phyloP scores from a whole-genome alignment of 345 rosid species.

The Eucalyptus regnans region DNA sequence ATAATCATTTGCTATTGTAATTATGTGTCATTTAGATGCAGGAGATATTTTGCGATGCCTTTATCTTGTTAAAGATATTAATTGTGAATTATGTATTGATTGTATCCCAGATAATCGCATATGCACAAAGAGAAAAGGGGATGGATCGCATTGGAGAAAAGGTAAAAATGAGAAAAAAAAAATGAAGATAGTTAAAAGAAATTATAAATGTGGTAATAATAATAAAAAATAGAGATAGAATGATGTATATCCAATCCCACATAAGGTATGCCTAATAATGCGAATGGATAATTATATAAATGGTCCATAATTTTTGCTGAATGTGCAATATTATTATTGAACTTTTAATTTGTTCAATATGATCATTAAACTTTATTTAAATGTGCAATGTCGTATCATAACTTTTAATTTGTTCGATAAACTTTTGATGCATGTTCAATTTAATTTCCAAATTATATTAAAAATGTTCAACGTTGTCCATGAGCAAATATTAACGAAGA shows the following conservation, averaged over 20 bases:
- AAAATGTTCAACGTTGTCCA: no score
- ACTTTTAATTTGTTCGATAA: no score
- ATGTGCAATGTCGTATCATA: no score
- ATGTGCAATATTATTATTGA: rapidly evolving
- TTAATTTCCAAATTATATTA: no score
- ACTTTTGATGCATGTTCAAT: no score
- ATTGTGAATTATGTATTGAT: rapidly evolving
- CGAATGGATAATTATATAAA: no score
- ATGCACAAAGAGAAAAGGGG: background rate
- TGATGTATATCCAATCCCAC: background rate
- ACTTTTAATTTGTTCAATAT: no score
- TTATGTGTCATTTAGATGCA: background rate
- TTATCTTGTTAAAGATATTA: background rate
- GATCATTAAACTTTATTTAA: rapidly evolving
- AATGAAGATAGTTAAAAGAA: background rate
- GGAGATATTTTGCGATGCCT: rapidly evolving
- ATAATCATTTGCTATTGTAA: rapidly evolving
- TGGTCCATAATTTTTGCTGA: rapidly evolving
- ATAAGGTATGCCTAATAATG: background rate
- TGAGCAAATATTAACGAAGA: no score
- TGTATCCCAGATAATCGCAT: rapidly evolving
- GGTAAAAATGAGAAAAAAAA: background rate
- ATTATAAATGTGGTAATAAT: background rate
- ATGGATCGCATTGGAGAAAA: background rate
- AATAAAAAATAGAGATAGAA: background rate